These are phyloP conservation scores for Biancaea sappan DNA, from an alignment of 306 rosid genomes.

Conservation along the genomic window DNA sequence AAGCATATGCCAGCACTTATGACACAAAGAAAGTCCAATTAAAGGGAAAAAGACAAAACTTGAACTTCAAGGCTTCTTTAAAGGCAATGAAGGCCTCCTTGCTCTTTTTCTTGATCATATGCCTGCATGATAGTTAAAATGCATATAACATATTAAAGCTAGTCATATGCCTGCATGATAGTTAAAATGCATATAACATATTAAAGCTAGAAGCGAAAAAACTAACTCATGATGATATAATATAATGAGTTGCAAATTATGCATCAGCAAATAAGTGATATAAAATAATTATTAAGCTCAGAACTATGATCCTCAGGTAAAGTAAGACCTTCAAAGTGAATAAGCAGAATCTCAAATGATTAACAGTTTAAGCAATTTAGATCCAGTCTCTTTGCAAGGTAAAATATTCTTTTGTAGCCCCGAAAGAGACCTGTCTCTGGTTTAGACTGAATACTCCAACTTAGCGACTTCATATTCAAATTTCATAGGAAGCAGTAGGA, in stretches of 20 bases:
- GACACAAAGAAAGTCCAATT: constrained; percentile 8
- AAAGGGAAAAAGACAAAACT: constrained; percentile 54
- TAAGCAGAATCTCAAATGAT: constrained; percentile 20
- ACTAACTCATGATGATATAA: constrained; percentile 5
- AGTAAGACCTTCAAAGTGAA: constrained; percentile 17
- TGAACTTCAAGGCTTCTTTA: constrained; percentile 90
- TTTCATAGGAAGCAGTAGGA: constrained; percentile 2
- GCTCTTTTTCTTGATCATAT: constrained; percentile 83
- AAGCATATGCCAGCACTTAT: background rate
- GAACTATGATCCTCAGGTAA: constrained; percentile 20
- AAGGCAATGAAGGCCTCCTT: constrained; percentile 90
- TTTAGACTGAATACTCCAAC: constrained; percentile 10
- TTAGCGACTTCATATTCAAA: constrained; percentile 3
- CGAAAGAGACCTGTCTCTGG: constrained; percentile 7
- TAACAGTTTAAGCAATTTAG: background rate
- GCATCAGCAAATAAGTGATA: background rate
- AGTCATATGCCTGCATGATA: constrained; percentile 76
- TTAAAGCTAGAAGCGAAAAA: constrained; percentile 21
- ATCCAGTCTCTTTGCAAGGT: constrained; percentile 13
- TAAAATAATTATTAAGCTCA: background rate
- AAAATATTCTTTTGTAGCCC: background rate
- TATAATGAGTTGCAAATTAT: background rate
- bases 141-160: constrained; percentile 26
- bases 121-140: constrained; percentile 65
- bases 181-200: constrained; percentile 33